Evolutionary conservation across 1,139 yeast species (phyloP), one percentile per base, ranked within the genome.

Genomic region (Nadsonia starkeyi-henricii): DNA sequence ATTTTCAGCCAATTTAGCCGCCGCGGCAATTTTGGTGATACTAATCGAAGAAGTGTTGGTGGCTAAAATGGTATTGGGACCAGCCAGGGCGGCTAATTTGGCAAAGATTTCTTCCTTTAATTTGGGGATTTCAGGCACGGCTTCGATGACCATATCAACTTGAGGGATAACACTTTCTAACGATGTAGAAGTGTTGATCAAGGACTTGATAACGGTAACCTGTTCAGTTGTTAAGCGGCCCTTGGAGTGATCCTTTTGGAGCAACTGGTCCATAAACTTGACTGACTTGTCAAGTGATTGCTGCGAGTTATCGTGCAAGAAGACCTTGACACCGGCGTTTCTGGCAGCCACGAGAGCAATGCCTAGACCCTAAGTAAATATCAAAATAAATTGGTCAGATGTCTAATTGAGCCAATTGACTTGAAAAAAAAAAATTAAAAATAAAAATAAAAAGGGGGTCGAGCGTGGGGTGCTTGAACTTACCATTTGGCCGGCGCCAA

Each of bases 31-130:
- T 54, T 63, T 62, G 48, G 73, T 69, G 57, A 69, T 67, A 41
- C 70, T 62, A 50, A 69, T 69, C 21, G 72, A 67, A 45, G 72
- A 68, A 13, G 73, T 69, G 58, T 69, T 69, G 41, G 72, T 65
- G n/a, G 67, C 72, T 43, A 69, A 58, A 41, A 69, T 59, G 20
- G 73, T 59, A 42, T 58, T 54, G n/a, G 52, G 48, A 37, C 57
- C 55, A 23, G 66, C 57, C 30, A 54, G 51, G 49, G 57, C 53
- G 36, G 71, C 72, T 44, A 69, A 59, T 45, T 61, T 55, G 36
- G 53, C 52, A 54, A 69, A 69, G 41, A 69, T 66, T 46, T 59
- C 57, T 41, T 54, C 51, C 58, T 69, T 69, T 52, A 69, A 62
- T 15, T 57, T 56, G 41, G 64, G 64, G 47, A 64, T 66, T 54